These are phyloP conservation scores for Linum lewisii DNA, from an alignment of 345 rosid species.

Conservation along the genomic window DNA sequence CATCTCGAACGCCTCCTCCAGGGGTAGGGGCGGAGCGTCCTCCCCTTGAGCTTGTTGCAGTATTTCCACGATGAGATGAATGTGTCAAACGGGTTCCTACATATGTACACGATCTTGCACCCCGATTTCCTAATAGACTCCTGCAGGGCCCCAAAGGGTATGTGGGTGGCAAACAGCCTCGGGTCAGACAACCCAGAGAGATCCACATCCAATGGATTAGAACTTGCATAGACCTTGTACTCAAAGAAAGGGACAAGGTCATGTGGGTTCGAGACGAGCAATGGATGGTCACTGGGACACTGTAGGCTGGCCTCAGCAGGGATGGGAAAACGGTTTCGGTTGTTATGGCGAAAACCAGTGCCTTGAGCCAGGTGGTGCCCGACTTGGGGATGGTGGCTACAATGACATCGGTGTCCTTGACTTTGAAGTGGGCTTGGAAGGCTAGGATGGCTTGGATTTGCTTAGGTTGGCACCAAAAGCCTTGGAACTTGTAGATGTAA, in stretches of 20 bases:
- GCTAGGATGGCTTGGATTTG: constrained; percentile 45
- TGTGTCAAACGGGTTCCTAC: constrained; percentile 41
- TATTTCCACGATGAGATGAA: constrained; percentile 44
- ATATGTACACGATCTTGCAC: constrained; percentile 33
- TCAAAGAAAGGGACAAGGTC: constrained; percentile 54
- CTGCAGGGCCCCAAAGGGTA: constrained; percentile 28
- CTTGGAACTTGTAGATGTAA: constrained; percentile 43
- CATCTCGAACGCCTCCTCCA: constrained; percentile 37
- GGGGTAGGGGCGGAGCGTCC: constrained; percentile 8
- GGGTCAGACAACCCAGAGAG: constrained; percentile 27
- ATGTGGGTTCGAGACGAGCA: constrained; percentile 42
- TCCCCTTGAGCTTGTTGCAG: constrained; percentile 17
- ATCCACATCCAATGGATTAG: constrained; percentile 12
- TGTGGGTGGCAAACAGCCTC: constrained; percentile 38
- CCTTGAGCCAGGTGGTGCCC: constrained; percentile 57
- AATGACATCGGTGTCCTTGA: constrained; percentile 22
- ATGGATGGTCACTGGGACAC: constrained; percentile 20
- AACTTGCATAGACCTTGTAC: constrained; percentile 31
- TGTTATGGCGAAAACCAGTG: constrained; percentile 27
- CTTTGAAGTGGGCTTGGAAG: constrained; percentile 32
- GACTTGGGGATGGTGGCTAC: constrained; percentile 46
- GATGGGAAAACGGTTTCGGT: constrained; percentile 19
- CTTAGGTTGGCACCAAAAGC: constrained; percentile 60
- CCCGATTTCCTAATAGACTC: constrained; percentile 21
- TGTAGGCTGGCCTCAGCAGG: background rate